Evolutionary conservation across 331 rosid species (phyloP).

Genomic region (Pyracantha coccinea): DNA sequence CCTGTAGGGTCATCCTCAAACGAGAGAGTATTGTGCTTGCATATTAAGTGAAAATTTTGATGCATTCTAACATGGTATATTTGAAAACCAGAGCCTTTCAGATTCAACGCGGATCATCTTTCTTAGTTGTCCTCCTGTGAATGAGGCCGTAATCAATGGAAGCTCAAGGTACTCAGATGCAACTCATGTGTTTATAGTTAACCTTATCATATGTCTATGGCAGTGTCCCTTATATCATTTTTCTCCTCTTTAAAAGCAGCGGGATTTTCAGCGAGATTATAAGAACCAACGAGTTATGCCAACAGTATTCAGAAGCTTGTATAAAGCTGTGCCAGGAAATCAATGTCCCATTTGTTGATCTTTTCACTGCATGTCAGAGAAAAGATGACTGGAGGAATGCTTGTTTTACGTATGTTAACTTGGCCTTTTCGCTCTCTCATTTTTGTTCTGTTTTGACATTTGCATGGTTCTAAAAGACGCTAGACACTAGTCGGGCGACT

Average conservation of each 20-base stretch:
- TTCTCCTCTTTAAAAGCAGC: constrained; percentile 28
- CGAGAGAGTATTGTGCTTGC: not conserved
- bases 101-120: constrained; percentile 56
- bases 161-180: constrained; percentile 43
- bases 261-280: constrained; percentile 52
- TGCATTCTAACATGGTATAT: constrained; percentile 18
- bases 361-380: constrained; percentile 61
- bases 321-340: constrained; percentile 64
- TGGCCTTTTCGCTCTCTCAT: not conserved
- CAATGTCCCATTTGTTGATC: constrained; percentile 66
- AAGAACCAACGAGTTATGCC: constrained; percentile 81
- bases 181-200: not conserved
- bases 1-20: not conserved
- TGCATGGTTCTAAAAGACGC: too few relatives aligned
- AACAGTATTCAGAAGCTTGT: constrained; percentile 81
- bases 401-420: constrained; percentile 70
- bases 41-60: not conserved
- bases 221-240: not conserved
- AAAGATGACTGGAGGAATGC: constrained; percentile 55
- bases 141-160: constrained; percentile 48
- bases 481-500: too few relatives aligned
- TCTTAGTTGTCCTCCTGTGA: constrained; percentile 77
- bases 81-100: constrained; percentile 61
- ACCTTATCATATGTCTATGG: not conserved
- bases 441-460: not conserved